Base-by-base conservation (phyloP, 2,329 filamentous ascomycete species). In the Thyridium curvatum region DNA sequence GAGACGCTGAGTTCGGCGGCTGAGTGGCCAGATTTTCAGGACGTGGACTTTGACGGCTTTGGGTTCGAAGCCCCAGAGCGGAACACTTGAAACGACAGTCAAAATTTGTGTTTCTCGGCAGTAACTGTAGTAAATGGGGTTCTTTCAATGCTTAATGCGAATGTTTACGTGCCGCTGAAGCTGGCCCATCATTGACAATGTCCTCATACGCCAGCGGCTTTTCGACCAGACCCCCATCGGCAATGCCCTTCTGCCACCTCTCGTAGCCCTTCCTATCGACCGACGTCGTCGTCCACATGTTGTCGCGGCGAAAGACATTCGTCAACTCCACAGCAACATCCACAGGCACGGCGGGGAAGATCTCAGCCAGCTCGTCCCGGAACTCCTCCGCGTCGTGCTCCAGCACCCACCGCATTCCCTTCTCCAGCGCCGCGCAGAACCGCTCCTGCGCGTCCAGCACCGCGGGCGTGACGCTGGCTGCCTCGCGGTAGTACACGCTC, bases 401-500 rank as follows among this genome's bases (percentile, higher is more conserved):
- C 15, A 39, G 32, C n/a, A 36, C 32, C 41, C 41, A 42, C 13
- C 35, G 31, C 21, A 42, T 42, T 10, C 21, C 41, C 18, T 39
- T 36, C 15, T 26, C 26, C n/a, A 42, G 37, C 8, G 17, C 37
- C 10, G 18, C 17, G 30, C 37, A 39, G 37, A 42, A 42, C n/a
- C 41, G 33, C 29, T 32, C n/a, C 41, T 42, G 37, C 18, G 30
- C 33, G n/a, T 42, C 41, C 7, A 42, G 37, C 4, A 42, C 21
- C 14, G 18, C 30, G 15, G 40, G 40, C 12, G 41, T 42, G 29
- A 36, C 36, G 0, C 21, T 39, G 10, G 28, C 18, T n/a, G 37
- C 34, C n/a, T 42, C 41, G 4, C 37, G 41, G 30, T 42, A 42
- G 29, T 42, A 42, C 15, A 42, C 41, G 34, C 41, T 42, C 41